Evolutionary conservation across 2,329 filamentous ascomycete genomes (phyloP), one percentile per base, ranked within the genome.

Genomic region (Verticillium klebahnii): DNA sequence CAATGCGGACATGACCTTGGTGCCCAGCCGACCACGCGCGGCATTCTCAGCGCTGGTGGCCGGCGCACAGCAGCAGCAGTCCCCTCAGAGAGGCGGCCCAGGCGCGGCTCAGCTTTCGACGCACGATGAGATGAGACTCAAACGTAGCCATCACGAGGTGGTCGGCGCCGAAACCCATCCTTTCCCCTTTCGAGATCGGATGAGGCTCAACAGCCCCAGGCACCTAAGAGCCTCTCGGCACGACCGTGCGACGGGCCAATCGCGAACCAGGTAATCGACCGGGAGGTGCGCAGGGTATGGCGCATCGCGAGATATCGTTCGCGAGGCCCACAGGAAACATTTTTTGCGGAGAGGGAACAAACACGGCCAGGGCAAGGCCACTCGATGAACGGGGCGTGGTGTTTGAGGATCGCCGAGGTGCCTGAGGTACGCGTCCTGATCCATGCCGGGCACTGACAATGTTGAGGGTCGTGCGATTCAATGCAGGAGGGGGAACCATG

Each of bases 91-190:
- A 19, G 29, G 31, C n/a, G 34, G 55, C 9, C 55, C 55, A 23
- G 55, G 55, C 55, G 55, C 23, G 55, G 31, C 55, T 57, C 55
- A 57, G n/a, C 31, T 32, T n/a, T n/a, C 15, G 32, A 19, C n/a
- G 2, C n/a, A 37, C 31, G 19, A 57, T 58, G 57, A 19, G 57
- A 58, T 58, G 57, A 58, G 37, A 40, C 57, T 58, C 57, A 58
- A 58, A 58, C 57, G 57, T n/a, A 50, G 52, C 36, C 57, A 58
- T 58, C 57, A 58, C 37, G 57, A 58, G 57, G 37, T 39, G 15
- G 19, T 40, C 39, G 23, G 57, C 39, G 37, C 57, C 57, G 57
- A 58, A 58, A 58, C 57, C 19, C 25, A 29, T 17, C 57, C 57
- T 58, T 58, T 31, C 36, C 25, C 57, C 31, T 58, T 40, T 25